Percentiles rank a stretch among this genome's conserved stretches.
These are phyloP conservation scores for Candida awuae DNA, from an alignment of 805 yeast species.

Conservation along the genomic window DNA sequence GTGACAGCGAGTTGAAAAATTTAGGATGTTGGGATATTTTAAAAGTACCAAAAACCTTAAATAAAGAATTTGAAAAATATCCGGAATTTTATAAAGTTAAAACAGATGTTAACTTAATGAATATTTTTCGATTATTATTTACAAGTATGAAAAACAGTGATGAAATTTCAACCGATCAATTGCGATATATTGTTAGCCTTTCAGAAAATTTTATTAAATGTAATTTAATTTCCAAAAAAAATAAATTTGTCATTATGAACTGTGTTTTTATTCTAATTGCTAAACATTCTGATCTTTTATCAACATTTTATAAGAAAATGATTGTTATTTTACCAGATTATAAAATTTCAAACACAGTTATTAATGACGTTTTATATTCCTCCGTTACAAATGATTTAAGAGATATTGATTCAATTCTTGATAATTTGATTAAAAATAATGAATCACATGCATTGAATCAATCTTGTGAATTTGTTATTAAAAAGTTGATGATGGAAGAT, in stretches of 20 bases:
- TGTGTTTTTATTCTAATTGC: slow-evolving; percentile 7
- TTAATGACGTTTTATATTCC: slow-evolving; percentile 6
- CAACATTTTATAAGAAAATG: slow-evolving; percentile 10
- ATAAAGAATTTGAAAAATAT: neutral
- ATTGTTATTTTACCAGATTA: slow-evolving; percentile 7
- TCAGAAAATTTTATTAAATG: slow-evolving; percentile 6
- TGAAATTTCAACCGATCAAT: slow-evolving; percentile 2
- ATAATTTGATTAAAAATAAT: slow-evolving; percentile 3
- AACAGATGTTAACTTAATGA: slow-evolving; percentile 4
- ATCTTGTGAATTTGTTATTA: slow-evolving; percentile 7
- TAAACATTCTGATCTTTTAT: slow-evolving; percentile 11
- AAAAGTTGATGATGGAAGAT: slow-evolving; percentile 6
- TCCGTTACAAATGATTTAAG: slow-evolving; percentile 5
- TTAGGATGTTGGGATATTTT: slow-evolving; percentile 12
- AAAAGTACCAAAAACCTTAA: neutral
- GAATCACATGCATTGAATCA: slow-evolving; percentile 1
- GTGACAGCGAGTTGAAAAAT: neutral
- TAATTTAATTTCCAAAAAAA: neutral
- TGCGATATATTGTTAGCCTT: slow-evolving; percentile 6
- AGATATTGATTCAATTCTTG: slow-evolving; percentile 10
- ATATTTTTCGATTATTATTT: slow-evolving; percentile 6
- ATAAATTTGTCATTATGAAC: slow-evolving; percentile 8
- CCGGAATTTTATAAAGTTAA: neutral
- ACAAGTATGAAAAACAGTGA: slow-evolving; percentile 3
- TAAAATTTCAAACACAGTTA: slow-evolving; percentile 4